Evolutionary conservation across 2,329 filamentous ascomycete species (phyloP).

Genomic region (Verruconis gallopava): DNA sequence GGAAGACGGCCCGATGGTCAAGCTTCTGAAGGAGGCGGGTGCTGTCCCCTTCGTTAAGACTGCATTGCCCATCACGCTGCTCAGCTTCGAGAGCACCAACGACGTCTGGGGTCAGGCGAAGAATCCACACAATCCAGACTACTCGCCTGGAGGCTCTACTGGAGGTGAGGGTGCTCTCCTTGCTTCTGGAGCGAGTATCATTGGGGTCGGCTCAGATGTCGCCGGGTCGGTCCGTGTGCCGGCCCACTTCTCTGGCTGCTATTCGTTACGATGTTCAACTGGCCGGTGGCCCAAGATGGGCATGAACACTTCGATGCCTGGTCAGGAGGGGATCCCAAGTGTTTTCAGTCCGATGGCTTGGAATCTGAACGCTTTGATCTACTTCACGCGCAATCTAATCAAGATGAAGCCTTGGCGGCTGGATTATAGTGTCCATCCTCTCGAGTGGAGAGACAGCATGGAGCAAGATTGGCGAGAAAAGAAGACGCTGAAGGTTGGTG

Average conservation of each 20-base stretch:
- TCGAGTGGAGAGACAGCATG: slow-evolving; percentile 59
- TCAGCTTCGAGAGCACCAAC: slow-evolving; percentile 73
- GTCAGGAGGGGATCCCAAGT: slow-evolving; percentile 78
- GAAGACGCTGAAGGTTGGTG: slow-evolving; percentile 51
- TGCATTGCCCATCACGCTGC: slow-evolving; percentile 71
- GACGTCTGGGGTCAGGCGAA: slow-evolving; percentile 69
- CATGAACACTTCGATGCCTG: slow-evolving; percentile 76
- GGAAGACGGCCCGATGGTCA: slow-evolving; percentile 60
- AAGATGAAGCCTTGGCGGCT: slow-evolving; percentile 80
- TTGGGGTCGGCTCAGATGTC: slow-evolving; percentile 84
- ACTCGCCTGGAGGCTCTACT: slow-evolving; percentile 80
- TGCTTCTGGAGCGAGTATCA: slow-evolving; percentile 67
- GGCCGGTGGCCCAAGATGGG: slow-evolving; percentile 83
- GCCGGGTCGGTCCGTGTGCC: slow-evolving; percentile 78
- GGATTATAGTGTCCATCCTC: slow-evolving; percentile 71
- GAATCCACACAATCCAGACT: slow-evolving; percentile 74
- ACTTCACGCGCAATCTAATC: slow-evolving; percentile 70
- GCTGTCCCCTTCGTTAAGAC: slow-evolving; percentile 56
- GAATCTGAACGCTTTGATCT: slow-evolving; percentile 67
- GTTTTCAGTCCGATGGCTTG: slow-evolving; percentile 90
- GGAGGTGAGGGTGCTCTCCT: slow-evolving; percentile 74
- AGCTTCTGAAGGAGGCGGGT: slow-evolving; percentile 36
- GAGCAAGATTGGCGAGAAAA: slow-evolving; percentile 50
- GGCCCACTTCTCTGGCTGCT: slow-evolving; percentile 82
- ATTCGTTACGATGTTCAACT: slow-evolving; percentile 73